Evolutionary conservation across 1,284 basidiomycete genomes (phyloP).

Genomic region (Cryptococcus deneoformans): DNA sequence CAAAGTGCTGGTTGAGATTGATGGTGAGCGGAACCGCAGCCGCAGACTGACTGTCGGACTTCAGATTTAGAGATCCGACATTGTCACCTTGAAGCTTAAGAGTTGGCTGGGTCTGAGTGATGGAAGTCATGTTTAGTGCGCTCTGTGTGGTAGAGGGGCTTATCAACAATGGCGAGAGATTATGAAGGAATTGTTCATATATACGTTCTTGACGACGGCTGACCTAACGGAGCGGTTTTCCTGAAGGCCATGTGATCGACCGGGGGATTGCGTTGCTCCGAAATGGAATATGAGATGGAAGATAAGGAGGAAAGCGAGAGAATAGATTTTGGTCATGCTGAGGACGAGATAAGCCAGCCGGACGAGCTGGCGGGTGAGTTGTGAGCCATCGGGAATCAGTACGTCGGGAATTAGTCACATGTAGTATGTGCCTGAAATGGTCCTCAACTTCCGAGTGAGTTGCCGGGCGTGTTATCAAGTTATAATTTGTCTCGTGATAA

Average conservation of each 20-base stretch:
- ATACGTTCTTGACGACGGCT: too few relatives aligned
- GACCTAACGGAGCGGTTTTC: too few relatives aligned
- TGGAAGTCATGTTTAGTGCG: neutral
- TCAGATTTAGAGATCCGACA: neutral
- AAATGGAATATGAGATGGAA: too few relatives aligned
- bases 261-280: too few relatives aligned
- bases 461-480: neutral
- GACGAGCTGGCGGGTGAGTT: neutral
- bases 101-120: too few relatives aligned
- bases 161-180: neutral
- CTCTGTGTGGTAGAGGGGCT: neutral
- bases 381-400: neutral
- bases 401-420: neutral
- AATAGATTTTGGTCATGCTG: too few relatives aligned
- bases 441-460: neutral
- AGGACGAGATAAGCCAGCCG: too few relatives aligned
- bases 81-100: too few relatives aligned
- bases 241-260: too few relatives aligned
- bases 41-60: neutral
- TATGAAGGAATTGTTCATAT: too few relatives aligned
- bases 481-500: neutral
- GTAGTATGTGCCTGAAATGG: neutral
- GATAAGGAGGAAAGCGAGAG: too few relatives aligned
- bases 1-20: constrained; percentile 20
- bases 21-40: constrained; percentile 15